phyloP scores from a whole-genome alignment of 2,329 filamentous ascomycete genomes.

The Colletotrichum musicola region DNA sequence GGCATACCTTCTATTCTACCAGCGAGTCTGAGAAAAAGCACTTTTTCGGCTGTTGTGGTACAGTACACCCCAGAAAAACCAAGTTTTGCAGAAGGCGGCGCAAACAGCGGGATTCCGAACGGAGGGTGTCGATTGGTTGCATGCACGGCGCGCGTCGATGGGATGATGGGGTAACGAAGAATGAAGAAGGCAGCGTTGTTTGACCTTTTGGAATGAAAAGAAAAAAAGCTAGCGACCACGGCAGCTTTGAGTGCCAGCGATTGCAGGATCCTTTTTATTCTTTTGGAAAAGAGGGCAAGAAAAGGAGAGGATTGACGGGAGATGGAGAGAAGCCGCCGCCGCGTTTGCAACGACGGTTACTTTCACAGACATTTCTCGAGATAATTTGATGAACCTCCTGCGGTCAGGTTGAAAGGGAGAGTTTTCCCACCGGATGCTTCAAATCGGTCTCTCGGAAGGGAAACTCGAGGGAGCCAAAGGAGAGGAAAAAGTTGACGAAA shows the following conservation, averaged over 20 bases:
- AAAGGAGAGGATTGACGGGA: not conserved
- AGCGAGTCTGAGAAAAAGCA: slow-evolving; percentile 69
- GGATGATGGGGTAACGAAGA: slow-evolving; percentile 1
- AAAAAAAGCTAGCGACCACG: not conserved
- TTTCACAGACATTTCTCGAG: not conserved
- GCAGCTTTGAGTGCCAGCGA: slow-evolving; percentile 14
- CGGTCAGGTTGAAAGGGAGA: slow-evolving; percentile 10
- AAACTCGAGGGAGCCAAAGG: not conserved
- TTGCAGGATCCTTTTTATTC: slow-evolving; percentile 2
- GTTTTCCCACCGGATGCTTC: no score
- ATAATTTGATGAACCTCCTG: slow-evolving; percentile 28
- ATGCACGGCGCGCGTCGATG: not conserved
- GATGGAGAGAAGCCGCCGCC: not conserved
- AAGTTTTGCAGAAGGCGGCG: slow-evolving; percentile 8
- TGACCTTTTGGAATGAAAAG: not conserved
- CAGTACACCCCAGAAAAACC: not conserved
- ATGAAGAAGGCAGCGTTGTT: not conserved
- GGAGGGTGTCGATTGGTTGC: not conserved
- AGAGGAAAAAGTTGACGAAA: slow-evolving; percentile 12
- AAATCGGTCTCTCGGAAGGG: no score
- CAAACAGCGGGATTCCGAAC: not conserved
- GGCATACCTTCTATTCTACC: slow-evolving; percentile 96
- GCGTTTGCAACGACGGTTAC: not conserved
- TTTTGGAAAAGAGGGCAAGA: slow-evolving; percentile 1
- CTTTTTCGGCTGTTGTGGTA: no score